Evolutionary conservation across 2,329 filamentous ascomycete genomes (phyloP), one percentile per base, ranked within the genome.

Genomic region (Aspergillus novofumigatus): DNA sequence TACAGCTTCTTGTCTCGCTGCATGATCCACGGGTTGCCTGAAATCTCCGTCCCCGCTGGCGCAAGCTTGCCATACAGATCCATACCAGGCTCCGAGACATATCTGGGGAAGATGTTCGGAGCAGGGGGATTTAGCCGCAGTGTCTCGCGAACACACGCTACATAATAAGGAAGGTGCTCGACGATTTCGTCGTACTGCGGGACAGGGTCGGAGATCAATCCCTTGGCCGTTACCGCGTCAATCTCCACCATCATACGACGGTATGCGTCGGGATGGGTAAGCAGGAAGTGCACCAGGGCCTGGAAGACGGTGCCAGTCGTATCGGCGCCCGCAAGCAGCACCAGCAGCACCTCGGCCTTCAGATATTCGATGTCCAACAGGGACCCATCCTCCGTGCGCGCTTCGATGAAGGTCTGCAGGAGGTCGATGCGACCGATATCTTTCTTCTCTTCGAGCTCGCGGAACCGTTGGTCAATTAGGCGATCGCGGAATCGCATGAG

Each of bases 401-500:
- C 76, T 23, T 80, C 77, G 26, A 74, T 62, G 51, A 75, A 72
- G 65, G 78, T 83, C 62, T 86, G 82, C 4, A 86, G 72, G 0
- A 85, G 71, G 62, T 86, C 83, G 23, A 79, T 70, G 4, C 79
- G 75, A 1, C 74, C 75, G 5, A 69, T 64, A 0, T 75, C 71
- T 9, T 77, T 80, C 1, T 78, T 80, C 4, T 71, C 66, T 51
- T 78, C 72, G 21, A 83, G 74, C 52, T 83, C 80, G 26, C 74
- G 67, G 25, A 78, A 69, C 0, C 83, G 76, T 59, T 83, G 69
- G 23, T 70, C 65, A 55, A 85, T 77, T 2, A 85, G 73, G 26
- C 75, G 74, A 61, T 86, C 83, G 3, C 82, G 79, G 67, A 84
- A 85, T 8, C 80, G 74, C 81, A 85, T 85, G 55, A 85, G 64